A percentile compares a stretch with the other conserved stretches of the same genome.
phyloP scores from a whole-genome alignment of 2,329 filamentous ascomycete genomes.

The Claviceps capensis region DNA sequence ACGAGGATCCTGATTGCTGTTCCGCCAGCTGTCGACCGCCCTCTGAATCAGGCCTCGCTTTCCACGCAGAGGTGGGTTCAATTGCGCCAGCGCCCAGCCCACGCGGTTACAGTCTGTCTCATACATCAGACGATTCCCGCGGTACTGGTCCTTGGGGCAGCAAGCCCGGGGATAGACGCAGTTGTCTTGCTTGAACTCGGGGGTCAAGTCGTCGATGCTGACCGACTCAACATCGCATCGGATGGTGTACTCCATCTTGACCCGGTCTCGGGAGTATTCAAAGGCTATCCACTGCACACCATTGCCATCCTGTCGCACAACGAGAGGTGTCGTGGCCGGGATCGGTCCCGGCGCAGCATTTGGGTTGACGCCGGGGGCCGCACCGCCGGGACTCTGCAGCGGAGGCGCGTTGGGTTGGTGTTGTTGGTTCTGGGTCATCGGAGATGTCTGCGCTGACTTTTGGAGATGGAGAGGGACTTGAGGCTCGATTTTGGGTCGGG shows the following conservation, averaged over 20 bases:
- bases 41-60: conserved; percentile 94
- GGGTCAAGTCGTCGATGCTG: conserved; percentile 68
- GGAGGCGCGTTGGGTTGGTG: conserved; percentile 24
- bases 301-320: conserved; percentile 88
- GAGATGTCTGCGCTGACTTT: conserved; percentile 31
- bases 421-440: conserved; percentile 25
- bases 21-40: conserved; percentile 96
- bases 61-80: conserved; percentile 81
- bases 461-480: conserved; percentile 50
- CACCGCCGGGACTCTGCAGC: conserved; percentile 24
- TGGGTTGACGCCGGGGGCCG: conserved; percentile 51
- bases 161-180: conserved; percentile 95
- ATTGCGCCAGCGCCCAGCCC: conserved; percentile 93
- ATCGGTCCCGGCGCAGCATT: conserved; percentile 93
- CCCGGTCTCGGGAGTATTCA: conserved; percentile 89
- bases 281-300: conserved; percentile 99
- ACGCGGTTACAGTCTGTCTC: conserved; percentile 98
- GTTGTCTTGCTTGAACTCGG: conserved; percentile 95
- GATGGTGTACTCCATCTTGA: conserved; percentile 99
- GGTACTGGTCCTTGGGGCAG: conserved; percentile 90
- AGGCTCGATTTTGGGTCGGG: conserved; percentile 48
- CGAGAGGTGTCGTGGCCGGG: conserved; percentile 85
- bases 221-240: conserved; percentile 96
- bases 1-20: conserved; percentile 93
- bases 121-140: conserved; percentile 88